Evolutionary conservation across 129 eudicot species (phyloP).

Genomic region (Saussurea involucrata): DNA sequence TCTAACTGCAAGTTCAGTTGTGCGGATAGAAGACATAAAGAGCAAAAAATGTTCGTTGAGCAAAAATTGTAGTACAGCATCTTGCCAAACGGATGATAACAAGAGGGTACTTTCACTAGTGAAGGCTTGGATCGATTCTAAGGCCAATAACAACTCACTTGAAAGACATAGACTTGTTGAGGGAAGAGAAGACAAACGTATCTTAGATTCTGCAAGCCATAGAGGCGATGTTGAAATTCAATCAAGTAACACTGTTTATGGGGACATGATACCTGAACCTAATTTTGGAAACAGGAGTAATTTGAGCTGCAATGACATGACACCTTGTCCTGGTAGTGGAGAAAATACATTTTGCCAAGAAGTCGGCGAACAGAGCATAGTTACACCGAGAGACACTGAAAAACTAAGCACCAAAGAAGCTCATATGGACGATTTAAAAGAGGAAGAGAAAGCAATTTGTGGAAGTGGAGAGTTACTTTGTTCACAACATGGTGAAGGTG

Average conservation of each 20-base stretch:
- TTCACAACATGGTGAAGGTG: conserved; percentile 14
- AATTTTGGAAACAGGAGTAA: background rate
- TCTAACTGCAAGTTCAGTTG: conserved; percentile 21
- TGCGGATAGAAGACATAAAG: conserved; percentile 19
- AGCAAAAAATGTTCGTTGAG: conserved; percentile 4
- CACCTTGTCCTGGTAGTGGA: conserved; percentile 2
- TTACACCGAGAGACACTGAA: conserved; percentile 17
- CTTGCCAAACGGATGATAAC: conserved; percentile 26
- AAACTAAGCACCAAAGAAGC: conserved; percentile 21
- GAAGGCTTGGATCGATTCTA: conserved; percentile 29
- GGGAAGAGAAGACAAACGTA: conserved; percentile 4
- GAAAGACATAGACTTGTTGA: conserved; percentile 8
- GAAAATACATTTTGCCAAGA: conserved; percentile 20
- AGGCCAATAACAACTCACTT: conserved; percentile 2
- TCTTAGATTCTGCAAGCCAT: background rate
- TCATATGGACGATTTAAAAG: conserved; percentile 15
- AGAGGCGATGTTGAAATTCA: conserved; percentile 13
- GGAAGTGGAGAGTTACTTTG: conserved; percentile 25
- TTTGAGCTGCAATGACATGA: conserved; percentile 17
- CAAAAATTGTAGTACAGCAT: conserved; percentile 22
- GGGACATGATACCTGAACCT: conserved; percentile 8
- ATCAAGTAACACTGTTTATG: background rate
- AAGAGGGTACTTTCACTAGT: conserved; percentile 17
- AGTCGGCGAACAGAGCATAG: conserved; percentile 24
- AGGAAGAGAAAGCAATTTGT: conserved; percentile 15